Evolutionary conservation across 768 basidiomycete genomes (phyloP).

Genomic region (Podaxis sp.): DNA sequence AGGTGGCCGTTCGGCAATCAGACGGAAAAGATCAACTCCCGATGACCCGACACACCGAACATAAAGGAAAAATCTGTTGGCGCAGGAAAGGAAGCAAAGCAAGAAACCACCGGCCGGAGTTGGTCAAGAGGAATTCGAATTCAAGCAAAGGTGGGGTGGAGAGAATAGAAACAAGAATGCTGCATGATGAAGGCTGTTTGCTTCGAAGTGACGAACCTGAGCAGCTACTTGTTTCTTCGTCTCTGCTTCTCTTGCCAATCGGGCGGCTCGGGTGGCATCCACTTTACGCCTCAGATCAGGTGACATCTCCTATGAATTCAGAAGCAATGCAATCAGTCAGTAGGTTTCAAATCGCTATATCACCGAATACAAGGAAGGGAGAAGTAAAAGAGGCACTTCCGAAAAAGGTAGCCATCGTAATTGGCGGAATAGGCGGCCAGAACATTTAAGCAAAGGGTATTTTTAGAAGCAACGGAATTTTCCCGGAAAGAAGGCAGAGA

Average conservation of each 20-base stretch:
- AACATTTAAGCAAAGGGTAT: background rate
- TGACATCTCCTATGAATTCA: conserved; percentile 50
- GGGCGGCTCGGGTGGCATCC: conserved; percentile 54
- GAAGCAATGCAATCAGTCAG: conserved; percentile 13
- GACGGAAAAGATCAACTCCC: background rate
- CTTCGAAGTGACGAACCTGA: conserved; percentile 41
- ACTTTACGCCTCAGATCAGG: conserved; percentile 66
- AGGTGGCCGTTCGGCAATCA: background rate
- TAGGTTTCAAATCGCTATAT: background rate
- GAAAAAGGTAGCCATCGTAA: conserved; percentile 4
- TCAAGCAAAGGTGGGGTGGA: conserved; percentile 1
- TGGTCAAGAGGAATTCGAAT: background rate
- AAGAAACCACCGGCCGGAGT: background rate
- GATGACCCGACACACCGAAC: background rate
- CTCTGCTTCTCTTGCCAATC: conserved; percentile 53
- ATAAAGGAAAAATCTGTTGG: background rate
- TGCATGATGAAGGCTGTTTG: background rate
- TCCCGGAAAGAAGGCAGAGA: conserved; percentile 12
- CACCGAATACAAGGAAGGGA: background rate
- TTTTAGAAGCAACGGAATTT: conserved; percentile 6
- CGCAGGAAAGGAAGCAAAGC: background rate
- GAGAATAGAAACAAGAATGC: background rate
- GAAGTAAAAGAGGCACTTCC: conserved; percentile 4
- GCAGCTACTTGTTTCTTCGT: conserved; percentile 50
- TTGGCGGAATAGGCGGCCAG: background rate